Evolutionary conservation across 1,139 yeast species (phyloP), one percentile per base, ranked within the genome.

Genomic region (Hanseniaspora sp.): DNA sequence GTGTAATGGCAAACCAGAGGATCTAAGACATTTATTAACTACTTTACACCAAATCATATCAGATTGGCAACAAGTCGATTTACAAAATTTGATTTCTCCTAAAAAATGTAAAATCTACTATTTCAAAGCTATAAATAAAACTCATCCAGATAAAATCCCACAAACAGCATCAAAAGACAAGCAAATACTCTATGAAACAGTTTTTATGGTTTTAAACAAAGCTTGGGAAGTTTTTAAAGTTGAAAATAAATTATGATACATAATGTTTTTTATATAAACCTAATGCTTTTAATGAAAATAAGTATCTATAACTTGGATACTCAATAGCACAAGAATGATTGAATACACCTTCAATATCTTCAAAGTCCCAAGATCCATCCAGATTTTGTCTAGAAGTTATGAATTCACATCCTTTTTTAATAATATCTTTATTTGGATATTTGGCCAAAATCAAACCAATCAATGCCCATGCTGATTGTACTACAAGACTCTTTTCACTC

Each of bases 321-420:
- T 92, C 97, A 64, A 94, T 94, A 1, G 95, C 96, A 74, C 86
- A 80, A 43, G 87, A 81, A 64, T 92, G 96, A 67, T 94, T 94
- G 74, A 94, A 94, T 0, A 92, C 97, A 51, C 99, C 99, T 68
- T 92, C 97, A 29, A 86, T 80, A 52, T 80, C 85, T 64, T 92
- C 96, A 64, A 78, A 83, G 56, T 75, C 73, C 87, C 95, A 94
- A 60, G 87, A 95, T 1, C 99, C 99, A 0, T 74, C 65, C 46
- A 74, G 67, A 9, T 54, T 43, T 67, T 94, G 98, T 59, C 88
- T 73, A 1, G 71, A 63, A 75, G 86, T 79, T 54, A 94, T 65
- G 48, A 87, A 71, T 52, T 72, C 62, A 15, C 87, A 73, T 3
- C 92, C 99, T 29, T 69, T 69, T 39, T 74, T 75, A 34, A 94